Evolutionary conservation across 805 yeast genomes (phyloP).

Genomic region (Pichia nanzhaoensis): DNA sequence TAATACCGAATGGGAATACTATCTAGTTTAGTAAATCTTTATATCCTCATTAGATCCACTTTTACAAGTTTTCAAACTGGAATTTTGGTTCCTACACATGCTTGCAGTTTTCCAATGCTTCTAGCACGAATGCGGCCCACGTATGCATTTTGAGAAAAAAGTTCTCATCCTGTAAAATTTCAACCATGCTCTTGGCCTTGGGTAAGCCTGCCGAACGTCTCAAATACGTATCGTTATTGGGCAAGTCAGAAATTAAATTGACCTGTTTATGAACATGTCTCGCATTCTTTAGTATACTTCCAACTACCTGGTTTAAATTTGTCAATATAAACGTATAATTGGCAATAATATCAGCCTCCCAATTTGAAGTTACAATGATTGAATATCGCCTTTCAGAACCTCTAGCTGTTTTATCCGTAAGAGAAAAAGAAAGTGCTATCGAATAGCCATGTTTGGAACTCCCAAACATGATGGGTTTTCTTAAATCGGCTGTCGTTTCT

Average conservation of each 20-base stretch:
- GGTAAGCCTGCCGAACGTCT: slow-evolving; percentile 46
- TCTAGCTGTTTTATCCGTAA: slow-evolving; percentile 59
- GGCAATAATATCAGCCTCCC: slow-evolving; percentile 43
- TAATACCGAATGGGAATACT: neutral
- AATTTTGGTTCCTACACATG: neutral
- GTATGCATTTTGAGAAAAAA: slow-evolving; percentile 54
- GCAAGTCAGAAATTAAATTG: slow-evolving; percentile 16
- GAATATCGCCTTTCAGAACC: slow-evolving; percentile 70
- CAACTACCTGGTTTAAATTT: slow-evolving; percentile 36
- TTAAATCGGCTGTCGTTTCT: slow-evolving; percentile 53
- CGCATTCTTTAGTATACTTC: slow-evolving; percentile 31
- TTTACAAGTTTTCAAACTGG: neutral
- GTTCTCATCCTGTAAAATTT: slow-evolving; percentile 46
- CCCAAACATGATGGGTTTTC: slow-evolving; percentile 57
- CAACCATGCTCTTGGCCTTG: slow-evolving; percentile 49
- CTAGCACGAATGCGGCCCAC: slow-evolving; percentile 53
- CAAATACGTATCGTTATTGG: slow-evolving; percentile 45
- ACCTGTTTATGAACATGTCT: slow-evolving; percentile 2
- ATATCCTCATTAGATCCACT: neutral
- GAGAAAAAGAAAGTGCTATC: slow-evolving; percentile 51
- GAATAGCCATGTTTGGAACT: slow-evolving; percentile 58
- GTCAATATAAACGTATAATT: slow-evolving; percentile 47
- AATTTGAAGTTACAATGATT: slow-evolving; percentile 49
- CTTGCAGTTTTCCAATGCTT: slow-evolving; percentile 16
- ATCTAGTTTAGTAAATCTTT: no score